Percentiles rank a stretch among this genome's conserved stretches.
phyloP scores from a whole-genome alignment of 495 filamentous ascomycete genomes.

The Clavariopsis aquatica region DNA sequence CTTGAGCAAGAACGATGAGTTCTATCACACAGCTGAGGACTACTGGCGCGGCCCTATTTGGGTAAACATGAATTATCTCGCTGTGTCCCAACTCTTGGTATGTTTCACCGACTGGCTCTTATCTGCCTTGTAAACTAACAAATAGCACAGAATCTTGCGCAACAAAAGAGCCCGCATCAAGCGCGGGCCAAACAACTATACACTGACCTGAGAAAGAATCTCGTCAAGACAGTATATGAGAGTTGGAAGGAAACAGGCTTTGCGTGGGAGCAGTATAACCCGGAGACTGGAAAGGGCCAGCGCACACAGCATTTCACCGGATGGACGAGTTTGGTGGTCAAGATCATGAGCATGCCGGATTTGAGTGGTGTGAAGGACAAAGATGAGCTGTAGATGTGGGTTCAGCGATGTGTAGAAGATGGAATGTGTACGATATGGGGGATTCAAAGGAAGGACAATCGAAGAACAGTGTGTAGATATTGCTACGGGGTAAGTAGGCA shows the following conservation, averaged over 20 bases:
- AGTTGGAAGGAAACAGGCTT: conserved; percentile 91
- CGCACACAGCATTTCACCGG: conserved; percentile 97
- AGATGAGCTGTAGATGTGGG: conserved; percentile 30
- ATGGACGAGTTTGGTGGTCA: conserved; percentile 93
- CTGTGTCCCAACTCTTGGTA: conserved; percentile 79
- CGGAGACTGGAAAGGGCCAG: conserved; percentile 87
- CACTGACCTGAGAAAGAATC: conserved; percentile 71
- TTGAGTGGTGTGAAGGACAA: conserved; percentile 21
- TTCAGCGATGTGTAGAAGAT: neutral
- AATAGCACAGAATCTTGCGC: conserved; percentile 54
- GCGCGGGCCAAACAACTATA: conserved; percentile 73
- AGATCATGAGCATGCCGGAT: conserved; percentile 91
- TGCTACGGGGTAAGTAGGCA: neutral
- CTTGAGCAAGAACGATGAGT: conserved; percentile 77
- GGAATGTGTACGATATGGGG: neutral
- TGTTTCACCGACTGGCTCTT: conserved; percentile 43
- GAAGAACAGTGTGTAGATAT: too few relatives aligned
- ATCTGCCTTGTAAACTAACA: conserved; percentile 18
- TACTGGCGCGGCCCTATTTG: conserved; percentile 97
- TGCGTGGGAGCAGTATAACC: conserved; percentile 98
- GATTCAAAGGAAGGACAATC: neutral
- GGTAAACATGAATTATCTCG: conserved; percentile 97
- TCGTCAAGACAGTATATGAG: conserved; percentile 85
- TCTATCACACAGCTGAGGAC: conserved; percentile 89
- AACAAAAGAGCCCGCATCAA: conserved; percentile 65